These are phyloP conservation scores for Coemansia sp. DNA, from an alignment of 192 early-diverging fungal genomes.

Conservation along the genomic window DNA sequence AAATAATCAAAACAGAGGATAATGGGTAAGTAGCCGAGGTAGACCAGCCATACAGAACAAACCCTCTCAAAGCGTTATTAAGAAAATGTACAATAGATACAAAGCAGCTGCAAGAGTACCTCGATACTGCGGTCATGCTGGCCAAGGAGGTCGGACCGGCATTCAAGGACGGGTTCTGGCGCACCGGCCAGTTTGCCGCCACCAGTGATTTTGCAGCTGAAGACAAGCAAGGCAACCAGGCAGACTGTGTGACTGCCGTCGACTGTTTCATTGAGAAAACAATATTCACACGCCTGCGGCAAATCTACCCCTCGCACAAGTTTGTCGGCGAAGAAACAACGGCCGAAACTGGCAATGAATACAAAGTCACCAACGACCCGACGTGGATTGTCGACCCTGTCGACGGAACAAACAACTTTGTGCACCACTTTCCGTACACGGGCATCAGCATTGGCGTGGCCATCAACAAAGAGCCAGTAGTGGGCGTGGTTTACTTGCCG, in stretches of 20 bases:
- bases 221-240: slow-evolving; percentile 35
- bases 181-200: slow-evolving; percentile 38
- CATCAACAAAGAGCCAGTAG: slow-evolving; percentile 67
- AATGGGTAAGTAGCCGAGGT: no score
- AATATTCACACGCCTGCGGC: slow-evolving; percentile 62
- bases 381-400: slow-evolving; percentile 92
- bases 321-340: slow-evolving; percentile 91
- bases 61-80: not conserved
- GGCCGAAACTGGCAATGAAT: slow-evolving; percentile 56
- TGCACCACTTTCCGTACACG: slow-evolving; percentile 74
- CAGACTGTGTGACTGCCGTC: slow-evolving; percentile 72
- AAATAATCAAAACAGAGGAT: no score
- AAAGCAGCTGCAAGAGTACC: slow-evolving; percentile 33
- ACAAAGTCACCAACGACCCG: slow-evolving; percentile 64
- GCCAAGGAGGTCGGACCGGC: slow-evolving; percentile 46
- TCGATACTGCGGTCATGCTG: slow-evolving; percentile 21
- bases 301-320: slow-evolving; percentile 65
- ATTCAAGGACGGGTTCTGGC: slow-evolving; percentile 53
- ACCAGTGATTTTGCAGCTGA: slow-evolving; percentile 30
- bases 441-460: slow-evolving; percentile 85
- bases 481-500: slow-evolving; percentile 92
- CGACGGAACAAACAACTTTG: slow-evolving; percentile 80
- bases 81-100: slow-evolving; percentile 10
- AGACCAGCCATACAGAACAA: no score
- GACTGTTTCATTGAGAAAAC: slow-evolving; percentile 79